Conservation (phyloP, 768 basidiomycete genomes). For the Atractiella rhizophila region DNA sequence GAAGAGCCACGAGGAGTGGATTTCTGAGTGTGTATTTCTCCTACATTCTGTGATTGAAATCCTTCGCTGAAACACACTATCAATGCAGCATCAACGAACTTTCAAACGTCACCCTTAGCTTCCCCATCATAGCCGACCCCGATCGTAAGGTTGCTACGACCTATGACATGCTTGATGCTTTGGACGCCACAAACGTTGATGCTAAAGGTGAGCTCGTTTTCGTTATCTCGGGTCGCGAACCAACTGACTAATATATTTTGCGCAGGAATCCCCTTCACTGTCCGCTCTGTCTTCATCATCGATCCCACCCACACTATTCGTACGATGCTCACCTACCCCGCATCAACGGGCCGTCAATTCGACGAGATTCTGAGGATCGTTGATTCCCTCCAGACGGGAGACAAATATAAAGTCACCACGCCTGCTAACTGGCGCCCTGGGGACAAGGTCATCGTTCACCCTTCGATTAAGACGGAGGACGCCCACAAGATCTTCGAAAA, state of each 20-base stretch:
- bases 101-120: slow-evolving; percentile 49
- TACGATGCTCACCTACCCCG: slow-evolving; percentile 70
- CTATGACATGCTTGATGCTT: slow-evolving; percentile 41
- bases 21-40: slow-evolving; percentile 30
- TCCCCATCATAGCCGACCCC: slow-evolving; percentile 90
- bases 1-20: slow-evolving; percentile 61
- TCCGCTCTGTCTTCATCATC: slow-evolving; percentile 90
- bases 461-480: slow-evolving; percentile 56
- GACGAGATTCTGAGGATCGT: slow-evolving; percentile 49
- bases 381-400: slow-evolving; percentile 72
- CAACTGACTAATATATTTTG: slow-evolving; percentile 32
- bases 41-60: neutral
- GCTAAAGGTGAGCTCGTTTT: slow-evolving; percentile 18
- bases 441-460: slow-evolving; percentile 51
- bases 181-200: slow-evolving; percentile 55
- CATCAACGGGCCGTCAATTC: slow-evolving; percentile 86
- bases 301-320: slow-evolving; percentile 92
- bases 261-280: slow-evolving; percentile 84
- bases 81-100: slow-evolving; percentile 28
- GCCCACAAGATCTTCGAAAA: slow-evolving; percentile 75
- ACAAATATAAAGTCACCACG: slow-evolving; percentile 22
- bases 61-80: slow-evolving; percentile 34
- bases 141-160: slow-evolving; percentile 48
- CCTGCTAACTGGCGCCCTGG: slow-evolving; percentile 62
- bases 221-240: neutral